Conservation (phyloP, 2,329 filamentous ascomycete genomes). For the Madurella fahalii region DNA sequence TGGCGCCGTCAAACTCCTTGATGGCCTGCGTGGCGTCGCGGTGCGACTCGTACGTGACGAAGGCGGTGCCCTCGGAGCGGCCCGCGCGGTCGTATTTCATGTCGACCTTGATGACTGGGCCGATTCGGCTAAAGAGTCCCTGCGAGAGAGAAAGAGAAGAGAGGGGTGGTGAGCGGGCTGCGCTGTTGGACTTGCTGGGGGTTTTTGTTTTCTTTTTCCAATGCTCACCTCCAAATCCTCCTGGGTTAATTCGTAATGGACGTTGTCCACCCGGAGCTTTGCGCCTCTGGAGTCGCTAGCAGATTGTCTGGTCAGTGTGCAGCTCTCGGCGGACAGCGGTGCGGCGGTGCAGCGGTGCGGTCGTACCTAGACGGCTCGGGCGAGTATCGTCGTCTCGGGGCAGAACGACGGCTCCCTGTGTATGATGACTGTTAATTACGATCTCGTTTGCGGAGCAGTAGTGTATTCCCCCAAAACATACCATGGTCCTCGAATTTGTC, state of each 20-base stretch:
- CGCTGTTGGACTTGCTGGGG: no score
- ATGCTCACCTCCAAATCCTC: slow-evolving; percentile 69
- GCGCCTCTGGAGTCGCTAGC: slow-evolving; percentile 53
- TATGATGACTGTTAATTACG: slow-evolving; percentile 4
- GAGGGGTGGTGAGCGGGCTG: slow-evolving; percentile 1
- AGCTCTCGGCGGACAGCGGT: background rate
- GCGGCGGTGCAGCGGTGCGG: slow-evolving; percentile 1
- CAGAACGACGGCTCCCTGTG: slow-evolving; percentile 22
- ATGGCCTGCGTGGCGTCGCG: slow-evolving; percentile 72
- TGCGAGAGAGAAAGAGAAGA: slow-evolving; percentile 34
- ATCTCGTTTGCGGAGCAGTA: background rate
- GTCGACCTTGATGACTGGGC: slow-evolving; percentile 63
- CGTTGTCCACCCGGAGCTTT: slow-evolving; percentile 79
- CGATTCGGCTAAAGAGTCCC: slow-evolving; percentile 79
- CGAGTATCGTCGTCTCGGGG: slow-evolving; percentile 27
- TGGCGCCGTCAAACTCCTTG: slow-evolving; percentile 79
- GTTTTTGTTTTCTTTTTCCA: no score
- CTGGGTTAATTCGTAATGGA: slow-evolving; percentile 88
- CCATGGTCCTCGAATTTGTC: slow-evolving; percentile 79
- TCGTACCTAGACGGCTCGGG: slow-evolving; percentile 33
- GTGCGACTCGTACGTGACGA: slow-evolving; percentile 69
- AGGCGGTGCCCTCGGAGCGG: slow-evolving; percentile 80
- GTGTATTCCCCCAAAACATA: slow-evolving; percentile 29
- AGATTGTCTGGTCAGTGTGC: slow-evolving; percentile 15
- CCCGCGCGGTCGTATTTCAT: slow-evolving; percentile 84